Evolutionary conservation across 495 filamentous ascomycete genomes (phyloP).

Genomic region (Penicillium dipodomyicola): DNA sequence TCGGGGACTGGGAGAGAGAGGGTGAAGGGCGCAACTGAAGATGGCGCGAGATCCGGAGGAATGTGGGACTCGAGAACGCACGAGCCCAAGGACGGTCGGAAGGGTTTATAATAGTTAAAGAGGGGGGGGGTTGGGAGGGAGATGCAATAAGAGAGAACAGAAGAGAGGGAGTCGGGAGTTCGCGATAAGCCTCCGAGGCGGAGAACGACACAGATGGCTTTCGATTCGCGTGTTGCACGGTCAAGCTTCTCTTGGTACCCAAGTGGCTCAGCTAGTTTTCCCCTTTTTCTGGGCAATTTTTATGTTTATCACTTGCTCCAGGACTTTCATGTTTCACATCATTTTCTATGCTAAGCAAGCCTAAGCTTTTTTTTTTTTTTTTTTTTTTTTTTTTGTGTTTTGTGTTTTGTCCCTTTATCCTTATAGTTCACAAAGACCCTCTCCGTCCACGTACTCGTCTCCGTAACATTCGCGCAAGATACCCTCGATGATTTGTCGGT

Average conservation of each 20-base stretch:
- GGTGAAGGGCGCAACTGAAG: slow-evolving; percentile 8
- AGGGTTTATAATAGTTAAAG: background rate
- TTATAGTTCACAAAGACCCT: slow-evolving; percentile 52
- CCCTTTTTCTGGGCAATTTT: slow-evolving; percentile 17
- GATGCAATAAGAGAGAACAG: slow-evolving; percentile 11
- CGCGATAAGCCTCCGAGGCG: slow-evolving; percentile 27
- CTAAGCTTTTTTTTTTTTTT: slow-evolving; percentile 22
- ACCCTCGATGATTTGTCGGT: slow-evolving; percentile 50
- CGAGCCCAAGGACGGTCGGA: slow-evolving; percentile 6
- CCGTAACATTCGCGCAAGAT: slow-evolving; percentile 59
- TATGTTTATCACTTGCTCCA: slow-evolving; percentile 9
- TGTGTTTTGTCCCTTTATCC: background rate
- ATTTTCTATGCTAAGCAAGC: slow-evolving; percentile 8
- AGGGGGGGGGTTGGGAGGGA: background rate
- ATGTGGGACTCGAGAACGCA: slow-evolving; percentile 17
- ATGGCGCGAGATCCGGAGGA: slow-evolving; percentile 14
- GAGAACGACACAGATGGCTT: slow-evolving; percentile 24
- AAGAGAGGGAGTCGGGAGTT: slow-evolving; percentile 10
- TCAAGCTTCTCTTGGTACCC: slow-evolving; percentile 43
- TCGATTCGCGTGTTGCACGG: slow-evolving; percentile 31
- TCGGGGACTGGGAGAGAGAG: slow-evolving; percentile 2
- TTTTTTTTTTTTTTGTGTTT: slow-evolving; percentile 15
- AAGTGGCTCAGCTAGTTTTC: slow-evolving; percentile 23
- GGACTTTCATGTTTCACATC: background rate
- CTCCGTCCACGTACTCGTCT: slow-evolving; percentile 61